Evolutionary conservation across 2,329 filamentous ascomycete species (phyloP), one percentile per base, ranked within the genome.

Genomic region (Akanthomyces muscarius): DNA sequence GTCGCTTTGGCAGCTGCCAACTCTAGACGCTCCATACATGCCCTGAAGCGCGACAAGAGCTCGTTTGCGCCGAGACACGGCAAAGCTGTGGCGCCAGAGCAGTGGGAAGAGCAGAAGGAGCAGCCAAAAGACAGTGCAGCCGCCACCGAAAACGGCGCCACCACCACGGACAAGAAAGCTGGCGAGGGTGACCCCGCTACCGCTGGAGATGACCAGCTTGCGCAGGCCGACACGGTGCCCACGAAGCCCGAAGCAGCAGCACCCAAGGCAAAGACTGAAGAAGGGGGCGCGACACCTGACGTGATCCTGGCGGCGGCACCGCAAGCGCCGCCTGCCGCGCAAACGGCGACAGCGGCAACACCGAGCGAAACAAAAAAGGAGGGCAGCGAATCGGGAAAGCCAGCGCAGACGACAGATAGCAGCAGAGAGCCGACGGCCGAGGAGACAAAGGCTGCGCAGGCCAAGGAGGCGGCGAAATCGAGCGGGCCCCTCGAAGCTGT

Each of bases 31-130:
- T 44, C 47, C 30, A 21, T 45, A 16, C 44, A 55, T 5, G 71
- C 72, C 0, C 69, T 69, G 41, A 70, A 72, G 18, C 45, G 55
- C 25, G 53, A 59, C 72, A 76, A 69, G 73, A 79, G 69, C 72
- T 81, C 64, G 68, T 84, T 86, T 68, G 79, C 82, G 52, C 78
- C 78, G 61, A 76, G 86, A 59, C 83, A 86, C 70, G 86, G 86
- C 51, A 88, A 85, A 68, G 86, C 82, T 2, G 80, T 88, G 44
- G 84, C 86, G 68, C 86, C 85, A 13, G 69, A 76, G 6, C 71
- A 76, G 38, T 68, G 70, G 64, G 68, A 69, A 28, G 66, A 65
- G 36, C 66, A 68, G 62, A 64, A 60, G 54, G 42, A 48, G 28
- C 66, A 70, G 68, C 65, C 53, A 67, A 41, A 36, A 38, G 51